These are phyloP conservation scores for Entophlyctis helioformis DNA, from an alignment of 192 early-diverging fungal genomes.

Conservation along the genomic window DNA sequence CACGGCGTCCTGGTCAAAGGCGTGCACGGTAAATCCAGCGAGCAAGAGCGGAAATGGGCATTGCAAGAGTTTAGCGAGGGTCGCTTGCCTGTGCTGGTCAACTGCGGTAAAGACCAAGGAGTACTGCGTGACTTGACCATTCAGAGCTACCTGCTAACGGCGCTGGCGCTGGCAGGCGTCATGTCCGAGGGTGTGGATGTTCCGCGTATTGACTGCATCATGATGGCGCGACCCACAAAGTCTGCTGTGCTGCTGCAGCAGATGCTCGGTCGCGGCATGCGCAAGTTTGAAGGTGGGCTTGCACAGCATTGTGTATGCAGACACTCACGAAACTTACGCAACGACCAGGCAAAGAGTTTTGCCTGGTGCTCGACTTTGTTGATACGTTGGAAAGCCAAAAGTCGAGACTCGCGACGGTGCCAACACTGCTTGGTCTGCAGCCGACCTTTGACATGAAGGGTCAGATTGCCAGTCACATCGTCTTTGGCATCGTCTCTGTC, in stretches of 20 bases:
- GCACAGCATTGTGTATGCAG: not conserved
- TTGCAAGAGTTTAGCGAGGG: conserved; percentile 49
- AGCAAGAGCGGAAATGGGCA: conserved; percentile 36
- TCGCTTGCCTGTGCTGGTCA: conserved; percentile 67
- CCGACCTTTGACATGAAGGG: conserved; percentile 35
- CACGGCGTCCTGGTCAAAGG: conserved; percentile 25
- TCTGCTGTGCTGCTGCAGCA: conserved; percentile 82
- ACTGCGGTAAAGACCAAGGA: conserved; percentile 50
- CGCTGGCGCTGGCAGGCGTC: conserved; percentile 8
- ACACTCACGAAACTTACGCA: not conserved
- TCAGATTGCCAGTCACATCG: conserved; percentile 6
- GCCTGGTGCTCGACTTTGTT: conserved; percentile 77
- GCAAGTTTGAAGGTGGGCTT: conserved; percentile 14
- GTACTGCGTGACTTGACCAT: not conserved
- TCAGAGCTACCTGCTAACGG: not conserved
- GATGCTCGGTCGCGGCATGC: conserved; percentile 91
- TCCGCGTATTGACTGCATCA: conserved; percentile 74
- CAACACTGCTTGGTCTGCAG: conserved; percentile 72
- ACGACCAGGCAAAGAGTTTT: conserved; percentile 51
- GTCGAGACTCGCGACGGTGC: conserved; percentile 47
- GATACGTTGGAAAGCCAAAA: conserved; percentile 46
- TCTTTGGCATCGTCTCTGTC: not conserved
- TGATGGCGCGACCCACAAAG: conserved; percentile 76
- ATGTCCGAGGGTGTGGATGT: conserved; percentile 73
- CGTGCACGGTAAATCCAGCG: conserved; percentile 41